A percentile compares a stretch with the other conserved stretches of the same genome.
These are phyloP conservation scores for Flammula alnicola DNA, from an alignment of 1,284 basidiomycete genomes.

Conservation along the genomic window DNA sequence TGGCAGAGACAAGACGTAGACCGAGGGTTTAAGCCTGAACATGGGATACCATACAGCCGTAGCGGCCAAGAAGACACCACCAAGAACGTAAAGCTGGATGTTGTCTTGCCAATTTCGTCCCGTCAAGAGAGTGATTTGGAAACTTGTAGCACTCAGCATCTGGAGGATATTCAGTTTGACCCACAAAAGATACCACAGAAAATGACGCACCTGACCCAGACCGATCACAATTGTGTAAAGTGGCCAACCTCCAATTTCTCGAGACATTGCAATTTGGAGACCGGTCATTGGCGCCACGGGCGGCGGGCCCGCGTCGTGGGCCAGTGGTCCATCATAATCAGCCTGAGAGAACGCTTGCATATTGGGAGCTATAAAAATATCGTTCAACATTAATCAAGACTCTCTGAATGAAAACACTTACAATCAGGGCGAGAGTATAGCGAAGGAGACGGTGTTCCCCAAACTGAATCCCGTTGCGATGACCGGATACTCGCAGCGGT, in stretches of 20 bases:
- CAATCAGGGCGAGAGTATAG: slow-evolving; percentile 78
- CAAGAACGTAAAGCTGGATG: slow-evolving; percentile 87
- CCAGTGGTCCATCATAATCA: slow-evolving; percentile 60
- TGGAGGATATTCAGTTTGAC: slow-evolving; percentile 28
- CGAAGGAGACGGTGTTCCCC: slow-evolving; percentile 75
- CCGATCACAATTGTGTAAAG: slow-evolving; percentile 89
- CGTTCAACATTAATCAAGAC: slow-evolving; percentile 16
- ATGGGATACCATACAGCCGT: slow-evolving; percentile 90
- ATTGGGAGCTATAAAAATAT: slow-evolving; percentile 56
- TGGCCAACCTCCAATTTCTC: slow-evolving; percentile 84
- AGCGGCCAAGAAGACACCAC: slow-evolving; percentile 83
- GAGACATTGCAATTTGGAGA: slow-evolving; percentile 80
- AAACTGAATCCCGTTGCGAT: slow-evolving; percentile 80
- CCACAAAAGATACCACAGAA: neutral
- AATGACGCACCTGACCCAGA: slow-evolving; percentile 68
- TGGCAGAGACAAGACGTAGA: slow-evolving; percentile 83
- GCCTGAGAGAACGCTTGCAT: slow-evolving; percentile 48
- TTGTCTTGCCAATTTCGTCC: slow-evolving; percentile 84
- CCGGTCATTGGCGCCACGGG: slow-evolving; percentile 75
- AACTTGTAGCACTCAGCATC: slow-evolving; percentile 89
- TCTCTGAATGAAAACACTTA: slow-evolving; percentile 43
- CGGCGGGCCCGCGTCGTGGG: slow-evolving; percentile 52
- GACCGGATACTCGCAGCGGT: slow-evolving; percentile 80
- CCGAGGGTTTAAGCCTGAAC: slow-evolving; percentile 86
- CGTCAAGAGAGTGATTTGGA: slow-evolving; percentile 89